Base-by-base conservation (phyloP, 176 grass and related monocot genomes). In the Zoysia japonica region DNA sequence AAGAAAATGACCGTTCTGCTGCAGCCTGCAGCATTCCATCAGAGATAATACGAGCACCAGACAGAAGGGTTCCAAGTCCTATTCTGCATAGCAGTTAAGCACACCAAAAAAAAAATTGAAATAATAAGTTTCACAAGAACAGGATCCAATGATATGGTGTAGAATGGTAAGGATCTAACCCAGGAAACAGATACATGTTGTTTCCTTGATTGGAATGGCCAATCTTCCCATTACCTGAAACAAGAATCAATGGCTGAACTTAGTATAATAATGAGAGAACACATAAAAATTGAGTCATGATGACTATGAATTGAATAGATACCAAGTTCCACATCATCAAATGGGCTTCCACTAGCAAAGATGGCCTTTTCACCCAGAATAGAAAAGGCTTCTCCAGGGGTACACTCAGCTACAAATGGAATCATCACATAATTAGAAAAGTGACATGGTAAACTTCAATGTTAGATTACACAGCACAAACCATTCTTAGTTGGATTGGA, bases 181-280 rank as follows among this genome's bases (percentile, higher is more conserved):
- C 96, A 79, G 92, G 96, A 91, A 99, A 99, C 64, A 99, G 96
- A 82, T 99, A 99, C 96, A 99, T 95, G 61, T 99, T 99, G 72
- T 99, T 99, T 78, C 96, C 96, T 86, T 95, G 92, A 84, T 99
- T 99, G 65, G 87, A 95, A 81, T 95, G 96, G 14, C 96, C 96
- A 81, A 88, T 74, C 90, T 89, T 98, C 53, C 92, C 92, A 79
- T 93, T 56, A 74, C 92, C 92, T 99, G 81, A 53, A 89, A 68
- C 6, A 61, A 36, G 45, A 53, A 68, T 84, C 72, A 87, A 40
- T 61, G 51, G 36, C 20, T 51, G 48, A 72, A 1, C 28, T 20
- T 47, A 47, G 15, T 43, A 85, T 48, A 60, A 70, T 9, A 72
- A 74, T 47, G 51, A 53, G 38, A 49, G 64, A 62, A 38, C 1